Evolutionary conservation across 331 rosid species (phyloP).

Genomic region (Phaseolus coccineus): DNA sequence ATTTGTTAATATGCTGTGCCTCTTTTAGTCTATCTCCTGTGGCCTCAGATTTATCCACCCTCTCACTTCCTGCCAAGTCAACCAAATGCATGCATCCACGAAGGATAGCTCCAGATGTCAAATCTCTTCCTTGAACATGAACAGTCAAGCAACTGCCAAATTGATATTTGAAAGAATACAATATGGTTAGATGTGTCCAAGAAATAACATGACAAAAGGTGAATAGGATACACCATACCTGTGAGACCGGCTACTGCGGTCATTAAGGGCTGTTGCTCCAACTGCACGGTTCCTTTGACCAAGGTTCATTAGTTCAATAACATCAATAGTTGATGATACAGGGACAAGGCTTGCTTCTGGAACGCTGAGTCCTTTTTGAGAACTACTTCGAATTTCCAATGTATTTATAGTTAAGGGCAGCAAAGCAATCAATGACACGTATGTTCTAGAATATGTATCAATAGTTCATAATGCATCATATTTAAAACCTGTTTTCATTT

Average conservation of each 20-base stretch:
- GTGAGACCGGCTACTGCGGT: conserved; percentile 99
- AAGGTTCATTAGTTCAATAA: conserved; percentile 91
- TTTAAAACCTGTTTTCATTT: conserved; percentile 34
- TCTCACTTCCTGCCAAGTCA: conserved; percentile 98
- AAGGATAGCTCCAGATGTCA: conserved; percentile 74
- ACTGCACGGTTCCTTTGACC: conserved; percentile 97
- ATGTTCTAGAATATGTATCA: neutral
- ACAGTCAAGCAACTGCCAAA: conserved; percentile 96
- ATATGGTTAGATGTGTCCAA: conserved; percentile 26
- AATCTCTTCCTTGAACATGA: conserved; percentile 97
- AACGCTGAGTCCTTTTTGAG: conserved; percentile 90
- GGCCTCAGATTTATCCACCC: conserved; percentile 98
- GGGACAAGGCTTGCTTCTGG: conserved; percentile 89
- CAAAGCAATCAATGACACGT: neutral
- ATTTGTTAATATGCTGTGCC: conserved; percentile 95
- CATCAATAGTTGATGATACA: conserved; percentile 83
- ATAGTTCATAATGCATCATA: conserved; percentile 36
- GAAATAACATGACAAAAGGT: neutral
- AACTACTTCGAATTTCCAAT: conserved; percentile 89
- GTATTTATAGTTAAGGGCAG: conserved; percentile 68
- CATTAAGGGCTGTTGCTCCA: conserved; percentile 99
- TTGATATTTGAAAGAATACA: conserved; percentile 36
- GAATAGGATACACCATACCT: conserved; percentile 60
- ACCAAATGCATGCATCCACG: conserved; percentile 99
- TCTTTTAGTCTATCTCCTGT: conserved; percentile 97